Conservation (phyloP, 116 monocot genomes). For the Trichopus zeylanicus region DNA sequence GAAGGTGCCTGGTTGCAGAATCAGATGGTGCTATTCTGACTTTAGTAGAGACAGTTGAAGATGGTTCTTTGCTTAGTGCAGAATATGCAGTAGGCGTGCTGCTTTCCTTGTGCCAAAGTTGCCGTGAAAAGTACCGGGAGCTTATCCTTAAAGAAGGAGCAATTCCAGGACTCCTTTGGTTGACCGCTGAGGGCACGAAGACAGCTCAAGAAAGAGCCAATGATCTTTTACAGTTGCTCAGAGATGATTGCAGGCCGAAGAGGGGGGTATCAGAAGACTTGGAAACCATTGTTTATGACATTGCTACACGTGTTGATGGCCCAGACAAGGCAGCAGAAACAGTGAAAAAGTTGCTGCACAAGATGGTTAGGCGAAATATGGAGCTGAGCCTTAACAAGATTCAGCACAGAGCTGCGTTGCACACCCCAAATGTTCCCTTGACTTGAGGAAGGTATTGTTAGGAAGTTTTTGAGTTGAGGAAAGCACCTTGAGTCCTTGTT, state of each 20-base stretch:
- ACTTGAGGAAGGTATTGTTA: too few species aligned
- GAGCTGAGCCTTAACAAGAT: conserved; percentile 31
- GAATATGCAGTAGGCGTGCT: conserved; percentile 54
- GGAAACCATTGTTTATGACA: conserved; percentile 37
- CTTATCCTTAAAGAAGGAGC: conserved; percentile 70
- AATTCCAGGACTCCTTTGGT: conserved; percentile 65
- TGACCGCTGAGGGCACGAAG: conserved; percentile 57
- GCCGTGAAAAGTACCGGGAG: conserved; percentile 44
- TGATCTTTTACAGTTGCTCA: conserved; percentile 40
- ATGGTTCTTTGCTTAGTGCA: conserved; percentile 46
- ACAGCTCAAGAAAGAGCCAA: conserved; percentile 34
- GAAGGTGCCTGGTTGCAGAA: conserved; percentile 27
- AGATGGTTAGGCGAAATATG: conserved; percentile 49
- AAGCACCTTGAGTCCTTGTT: too few species aligned
- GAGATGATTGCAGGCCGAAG: conserved; percentile 26
- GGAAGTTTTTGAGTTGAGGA: too few species aligned
- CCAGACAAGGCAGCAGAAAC: conserved; percentile 39
- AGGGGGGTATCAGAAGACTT: conserved; percentile 29
- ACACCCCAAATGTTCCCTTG: conserved; percentile 5
- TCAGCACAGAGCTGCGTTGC: conserved; percentile 19
- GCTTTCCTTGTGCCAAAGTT: conserved; percentile 40
- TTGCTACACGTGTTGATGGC: conserved; percentile 43
- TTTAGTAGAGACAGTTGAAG: conserved; percentile 71
- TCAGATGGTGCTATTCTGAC: conserved; percentile 42
- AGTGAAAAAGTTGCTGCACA: conserved; percentile 42